These are phyloP conservation scores for Colletotrichum tanaceti DNA, from an alignment of 2,329 filamentous ascomycete genomes.

Conservation along the genomic window DNA sequence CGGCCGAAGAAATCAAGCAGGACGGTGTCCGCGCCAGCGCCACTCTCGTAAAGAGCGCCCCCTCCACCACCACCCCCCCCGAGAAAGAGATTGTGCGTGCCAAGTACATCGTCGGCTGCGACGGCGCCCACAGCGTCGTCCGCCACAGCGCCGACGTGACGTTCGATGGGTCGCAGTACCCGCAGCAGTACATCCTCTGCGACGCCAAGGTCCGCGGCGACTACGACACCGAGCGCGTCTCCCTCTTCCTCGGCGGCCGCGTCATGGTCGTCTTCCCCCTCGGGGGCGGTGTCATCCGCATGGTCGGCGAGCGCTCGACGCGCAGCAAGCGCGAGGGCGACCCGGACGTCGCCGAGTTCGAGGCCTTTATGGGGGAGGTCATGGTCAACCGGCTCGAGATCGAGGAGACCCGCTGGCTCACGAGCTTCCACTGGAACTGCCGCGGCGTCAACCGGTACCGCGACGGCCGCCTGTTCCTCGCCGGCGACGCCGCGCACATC, in stretches of 20 bases:
- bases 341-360: conserved; percentile 31
- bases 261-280: conserved; percentile 53
- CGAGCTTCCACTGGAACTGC: conserved; percentile 59
- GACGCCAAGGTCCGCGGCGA: conserved; percentile 50
- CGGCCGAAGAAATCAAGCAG: conserved; percentile 47
- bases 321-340: conserved; percentile 16
- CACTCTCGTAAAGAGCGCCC: conserved; percentile 43
- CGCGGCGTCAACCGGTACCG: conserved; percentile 56
- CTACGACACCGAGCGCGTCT: conserved; percentile 37
- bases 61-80: no score
- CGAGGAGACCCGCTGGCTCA: conserved; percentile 53
- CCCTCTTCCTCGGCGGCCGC: conserved; percentile 48
- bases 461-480: conserved; percentile 43
- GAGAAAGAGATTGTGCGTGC: conserved; percentile 47
- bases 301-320: conserved; percentile 43
- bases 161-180: conserved; percentile 57
- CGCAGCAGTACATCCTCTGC: conserved; percentile 57
- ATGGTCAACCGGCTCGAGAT: conserved; percentile 47
- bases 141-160: conserved; percentile 52
- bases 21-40: conserved; percentile 47
- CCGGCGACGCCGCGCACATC: conserved; percentile 53
- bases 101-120: conserved; percentile 60
- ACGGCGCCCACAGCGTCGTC: conserved; percentile 59
- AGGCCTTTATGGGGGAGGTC: conserved; percentile 46
- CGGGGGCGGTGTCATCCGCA: conserved; percentile 44